phyloP scores from a whole-genome alignment of 768 basidiomycete species.

The Psilocybe tampanensis region DNA sequence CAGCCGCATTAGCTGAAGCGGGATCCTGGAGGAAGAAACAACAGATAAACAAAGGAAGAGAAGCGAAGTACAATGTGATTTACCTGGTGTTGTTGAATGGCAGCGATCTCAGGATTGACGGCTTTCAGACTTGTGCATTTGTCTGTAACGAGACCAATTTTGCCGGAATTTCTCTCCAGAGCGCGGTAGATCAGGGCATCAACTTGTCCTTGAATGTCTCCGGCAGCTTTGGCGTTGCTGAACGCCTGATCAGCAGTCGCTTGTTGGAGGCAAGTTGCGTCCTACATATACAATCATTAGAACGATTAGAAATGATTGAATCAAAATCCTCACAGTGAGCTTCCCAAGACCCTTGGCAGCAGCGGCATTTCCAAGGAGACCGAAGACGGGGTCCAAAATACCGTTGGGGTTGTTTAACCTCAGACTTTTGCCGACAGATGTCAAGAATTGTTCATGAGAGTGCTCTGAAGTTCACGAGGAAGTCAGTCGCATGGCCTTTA shows the following conservation, averaged over 20 bases:
- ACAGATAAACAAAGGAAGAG: background rate
- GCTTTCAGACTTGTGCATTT: conserved; percentile 58
- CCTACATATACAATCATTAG: conserved; percentile 29
- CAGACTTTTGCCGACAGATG: conserved; percentile 49
- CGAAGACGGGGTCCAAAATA: conserved; percentile 66
- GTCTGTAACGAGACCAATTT: conserved; percentile 46
- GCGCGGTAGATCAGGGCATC: conserved; percentile 65
- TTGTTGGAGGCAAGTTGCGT: conserved; percentile 66
- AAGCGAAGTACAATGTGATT: background rate
- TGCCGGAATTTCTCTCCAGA: conserved; percentile 65
- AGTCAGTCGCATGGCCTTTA: conserved; percentile 1
- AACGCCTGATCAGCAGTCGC: conserved; percentile 70
- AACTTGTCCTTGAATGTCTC: conserved; percentile 56
- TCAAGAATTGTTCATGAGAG: conserved; percentile 62
- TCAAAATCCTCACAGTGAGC: conserved; percentile 42
- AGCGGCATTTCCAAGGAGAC: conserved; percentile 66
- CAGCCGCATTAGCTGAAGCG: conserved; percentile 57
- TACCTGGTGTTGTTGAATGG: conserved; percentile 62
- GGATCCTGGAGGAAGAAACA: conserved; percentile 46
- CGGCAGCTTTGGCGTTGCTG: conserved; percentile 68
- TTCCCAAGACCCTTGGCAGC: conserved; percentile 55
- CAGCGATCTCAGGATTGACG: conserved; percentile 67
- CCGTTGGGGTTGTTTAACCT: conserved; percentile 57
- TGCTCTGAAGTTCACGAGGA: conserved; percentile 45
- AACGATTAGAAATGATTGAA: background rate